Percentiles rank a stretch among this genome's conserved stretches.
phyloP scores from a whole-genome alignment of 495 filamentous ascomycete species.

The Collariella sp. region DNA sequence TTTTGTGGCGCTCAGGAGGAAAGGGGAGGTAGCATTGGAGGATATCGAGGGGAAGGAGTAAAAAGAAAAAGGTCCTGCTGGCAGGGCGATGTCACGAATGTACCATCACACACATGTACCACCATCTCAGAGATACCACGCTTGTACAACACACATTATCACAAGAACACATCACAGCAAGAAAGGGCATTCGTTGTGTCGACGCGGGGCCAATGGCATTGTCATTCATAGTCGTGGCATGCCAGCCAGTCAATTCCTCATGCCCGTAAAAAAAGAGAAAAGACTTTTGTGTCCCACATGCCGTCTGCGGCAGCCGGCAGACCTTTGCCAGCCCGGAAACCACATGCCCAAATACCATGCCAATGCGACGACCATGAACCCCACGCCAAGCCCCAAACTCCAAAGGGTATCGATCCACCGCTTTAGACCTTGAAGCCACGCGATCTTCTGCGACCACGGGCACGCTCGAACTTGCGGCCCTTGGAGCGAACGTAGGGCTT shows the following conservation, averaged over 20 bases:
- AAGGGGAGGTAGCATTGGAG: slow-evolving; percentile 31
- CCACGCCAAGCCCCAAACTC: slow-evolving; percentile 11
- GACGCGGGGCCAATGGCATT: slow-evolving; percentile 12
- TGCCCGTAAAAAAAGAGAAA: slow-evolving; percentile 6
- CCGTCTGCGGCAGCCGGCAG: neutral
- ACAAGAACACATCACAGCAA: neutral
- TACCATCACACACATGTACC: neutral
- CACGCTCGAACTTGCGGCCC: slow-evolving; percentile 97
- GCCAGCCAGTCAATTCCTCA: slow-evolving; percentile 12
- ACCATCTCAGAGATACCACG: neutral
- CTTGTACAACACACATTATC: neutral
- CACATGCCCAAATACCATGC: slow-evolving; percentile 9
- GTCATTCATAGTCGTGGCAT: slow-evolving; percentile 8
- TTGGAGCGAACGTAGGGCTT: slow-evolving; percentile 96
- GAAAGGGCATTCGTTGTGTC: neutral
- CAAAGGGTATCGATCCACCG: slow-evolving; percentile 17
- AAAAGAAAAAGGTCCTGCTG: neutral
- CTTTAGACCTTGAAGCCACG: slow-evolving; percentile 97
- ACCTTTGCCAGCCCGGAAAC: slow-evolving; percentile 8
- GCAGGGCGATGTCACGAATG: neutral
- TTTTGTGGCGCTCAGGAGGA: slow-evolving; percentile 68
- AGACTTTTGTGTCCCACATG: slow-evolving; percentile 9
- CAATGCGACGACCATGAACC: slow-evolving; percentile 13
- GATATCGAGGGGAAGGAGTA: slow-evolving; percentile 13
- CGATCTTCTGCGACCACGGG: slow-evolving; percentile 94